phyloP scores from a whole-genome alignment of 129 eudicot genomes.

The Flaveria sonorensis region DNA sequence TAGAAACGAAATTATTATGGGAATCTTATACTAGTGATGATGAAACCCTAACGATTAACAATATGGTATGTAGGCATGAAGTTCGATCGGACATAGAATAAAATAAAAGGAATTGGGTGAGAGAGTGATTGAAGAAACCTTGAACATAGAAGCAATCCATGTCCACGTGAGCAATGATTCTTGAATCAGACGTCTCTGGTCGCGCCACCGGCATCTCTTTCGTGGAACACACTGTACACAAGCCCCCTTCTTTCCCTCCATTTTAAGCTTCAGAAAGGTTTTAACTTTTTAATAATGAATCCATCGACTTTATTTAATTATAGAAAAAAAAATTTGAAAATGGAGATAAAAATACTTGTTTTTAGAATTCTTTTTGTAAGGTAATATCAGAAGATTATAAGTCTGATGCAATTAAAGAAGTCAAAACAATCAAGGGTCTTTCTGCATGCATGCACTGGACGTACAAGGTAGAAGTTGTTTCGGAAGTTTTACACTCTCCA shows the following conservation, averaged over 20 bases:
- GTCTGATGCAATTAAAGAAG: no score
- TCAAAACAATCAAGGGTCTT: no score
- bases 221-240: background rate
- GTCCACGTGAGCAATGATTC: slow-evolving; percentile 94
- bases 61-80: background rate
- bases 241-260: slow-evolving; percentile 45
- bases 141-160: slow-evolving; percentile 99
- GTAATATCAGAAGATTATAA: no score
- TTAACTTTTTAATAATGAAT: background rate
- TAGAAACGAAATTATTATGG: background rate
- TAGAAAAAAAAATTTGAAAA: no score
- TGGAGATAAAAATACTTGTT: no score
- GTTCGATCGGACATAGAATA: background rate
- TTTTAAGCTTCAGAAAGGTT: slow-evolving; percentile 11
- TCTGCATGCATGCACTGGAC: no score
- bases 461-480: no score
- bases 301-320: no score
- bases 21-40: background rate
- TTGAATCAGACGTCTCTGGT: slow-evolving; percentile 70
- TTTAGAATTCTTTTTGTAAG: no score
- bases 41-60: slow-evolving; percentile 29
- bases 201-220: slow-evolving; percentile 86
- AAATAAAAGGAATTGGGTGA: background rate
- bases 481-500: no score
- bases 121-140: slow-evolving; percentile 44